Percentiles rank a stretch among this genome's conserved stretches.
Evolutionary conservation across 495 filamentous ascomycete genomes (phyloP).

Genomic region (Xylaria cubensis): DNA sequence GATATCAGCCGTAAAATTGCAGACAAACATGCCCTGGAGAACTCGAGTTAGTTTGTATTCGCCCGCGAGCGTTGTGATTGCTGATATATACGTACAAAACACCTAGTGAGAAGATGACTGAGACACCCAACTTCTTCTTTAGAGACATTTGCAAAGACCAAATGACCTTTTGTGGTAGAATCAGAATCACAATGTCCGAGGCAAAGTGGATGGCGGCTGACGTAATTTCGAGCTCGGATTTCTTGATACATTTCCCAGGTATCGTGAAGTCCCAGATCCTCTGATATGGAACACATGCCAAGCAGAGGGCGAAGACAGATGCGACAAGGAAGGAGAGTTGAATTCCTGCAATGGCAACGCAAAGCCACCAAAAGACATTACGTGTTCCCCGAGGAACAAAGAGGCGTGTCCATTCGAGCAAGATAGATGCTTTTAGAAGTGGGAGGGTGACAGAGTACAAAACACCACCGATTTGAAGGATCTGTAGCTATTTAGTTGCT

Average conservation of each 20-base stretch:
- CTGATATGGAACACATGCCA: constrained; percentile 48
- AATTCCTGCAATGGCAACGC: constrained; percentile 25
- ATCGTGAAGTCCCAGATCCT: constrained; percentile 38
- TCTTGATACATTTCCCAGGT: constrained; percentile 32
- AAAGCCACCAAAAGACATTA: constrained; percentile 30
- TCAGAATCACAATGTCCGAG: constrained; percentile 41
- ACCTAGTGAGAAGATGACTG: constrained; percentile 41
- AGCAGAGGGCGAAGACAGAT: constrained; percentile 38
- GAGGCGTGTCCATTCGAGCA: constrained; percentile 39
- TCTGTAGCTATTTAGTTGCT: constrained; percentile 14
- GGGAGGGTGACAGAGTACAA: constrained; percentile 32
- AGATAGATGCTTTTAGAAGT: constrained; percentile 35
- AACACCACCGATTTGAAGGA: constrained; percentile 28
- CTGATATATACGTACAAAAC: constrained; percentile 34
- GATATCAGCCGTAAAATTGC: constrained; percentile 42
- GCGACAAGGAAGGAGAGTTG: constrained; percentile 30
- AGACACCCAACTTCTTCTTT: constrained; percentile 36
- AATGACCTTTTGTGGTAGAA: constrained; percentile 41
- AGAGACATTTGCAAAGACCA: constrained; percentile 35
- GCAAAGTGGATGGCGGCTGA: constrained; percentile 35
- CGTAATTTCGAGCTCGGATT: constrained; percentile 21
- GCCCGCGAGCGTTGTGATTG: not conserved
- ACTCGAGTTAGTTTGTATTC: not conserved
- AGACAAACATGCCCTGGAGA: constrained; percentile 34
- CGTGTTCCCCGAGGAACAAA: constrained; percentile 31